These are phyloP conservation scores for Vitis hybrid DNA, from an alignment of 177 flowering plant species.

Conservation along the genomic window DNA sequence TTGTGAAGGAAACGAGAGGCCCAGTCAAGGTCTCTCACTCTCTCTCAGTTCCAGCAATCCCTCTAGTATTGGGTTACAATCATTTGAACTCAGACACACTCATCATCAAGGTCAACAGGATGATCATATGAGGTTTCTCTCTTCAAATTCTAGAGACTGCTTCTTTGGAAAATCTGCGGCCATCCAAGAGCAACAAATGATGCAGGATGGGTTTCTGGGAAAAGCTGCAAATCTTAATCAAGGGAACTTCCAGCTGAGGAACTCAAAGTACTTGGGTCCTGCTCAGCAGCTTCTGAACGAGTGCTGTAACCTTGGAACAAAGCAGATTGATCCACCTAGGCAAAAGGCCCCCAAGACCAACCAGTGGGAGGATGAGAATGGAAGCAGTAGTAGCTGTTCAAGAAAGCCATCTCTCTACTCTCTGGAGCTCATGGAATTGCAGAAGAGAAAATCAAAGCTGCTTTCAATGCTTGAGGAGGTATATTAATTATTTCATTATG, in stretches of 20 bases:
- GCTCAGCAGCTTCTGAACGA: constrained; percentile 87
- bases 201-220: constrained; percentile 36
- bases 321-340: constrained; percentile 30
- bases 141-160: constrained; percentile 35
- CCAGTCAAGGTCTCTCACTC: constrained; percentile 82
- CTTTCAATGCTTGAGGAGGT: constrained; percentile 95
- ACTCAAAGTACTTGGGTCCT: constrained; percentile 76
- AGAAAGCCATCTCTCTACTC: constrained; percentile 43
- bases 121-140: constrained; percentile 25
- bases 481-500: background rate
- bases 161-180: constrained; percentile 33
- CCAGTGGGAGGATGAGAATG: constrained; percentile 41
- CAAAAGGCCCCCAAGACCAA: constrained; percentile 31
- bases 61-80: constrained; percentile 53
- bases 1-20: constrained; percentile 65
- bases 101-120: constrained; percentile 26
- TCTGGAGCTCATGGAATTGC: constrained; percentile 70
- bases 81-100: constrained; percentile 61
- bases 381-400: constrained; percentile 24
- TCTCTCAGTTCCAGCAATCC: constrained; percentile 65
- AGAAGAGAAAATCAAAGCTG: constrained; percentile 78
- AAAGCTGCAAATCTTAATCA: constrained; percentile 24
- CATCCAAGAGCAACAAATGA: constrained; percentile 22
- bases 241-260: constrained; percentile 31
- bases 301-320: constrained; percentile 68